These are phyloP conservation scores for Eucalyptus virginea DNA, from an alignment of 345 rosid genomes.

Conservation along the genomic window DNA sequence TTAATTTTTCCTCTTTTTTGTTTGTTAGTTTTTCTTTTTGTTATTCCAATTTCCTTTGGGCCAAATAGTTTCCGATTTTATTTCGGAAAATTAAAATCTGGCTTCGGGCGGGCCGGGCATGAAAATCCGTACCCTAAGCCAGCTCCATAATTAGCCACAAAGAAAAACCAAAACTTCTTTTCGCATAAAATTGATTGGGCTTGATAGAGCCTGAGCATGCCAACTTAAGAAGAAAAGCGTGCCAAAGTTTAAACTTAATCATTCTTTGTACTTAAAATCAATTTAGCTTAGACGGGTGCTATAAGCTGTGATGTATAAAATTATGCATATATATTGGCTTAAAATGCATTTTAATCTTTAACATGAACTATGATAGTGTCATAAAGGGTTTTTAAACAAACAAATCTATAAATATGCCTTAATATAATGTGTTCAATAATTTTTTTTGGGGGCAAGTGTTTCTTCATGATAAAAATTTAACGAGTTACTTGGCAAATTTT, in stretches of 20 bases:
- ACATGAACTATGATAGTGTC: not conserved
- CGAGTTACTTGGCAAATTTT: not conserved
- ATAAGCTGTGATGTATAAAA: not conserved
- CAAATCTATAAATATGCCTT: not conserved
- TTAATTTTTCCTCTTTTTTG: not conserved
- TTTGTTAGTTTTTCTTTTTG: not conserved
- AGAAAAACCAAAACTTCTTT: no score
- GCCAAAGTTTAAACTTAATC: not conserved
- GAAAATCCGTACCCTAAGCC: not conserved
- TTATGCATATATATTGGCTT: not conserved
- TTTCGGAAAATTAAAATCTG: not conserved
- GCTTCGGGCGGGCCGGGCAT: not conserved
- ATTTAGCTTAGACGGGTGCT: accelerated
- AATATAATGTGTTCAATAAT: not conserved
- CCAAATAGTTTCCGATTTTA: not conserved
- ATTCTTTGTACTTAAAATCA: not conserved
- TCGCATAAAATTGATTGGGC: not conserved
- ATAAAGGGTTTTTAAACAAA: accelerated
- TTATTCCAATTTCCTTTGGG: not conserved
- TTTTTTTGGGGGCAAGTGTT: accelerated
- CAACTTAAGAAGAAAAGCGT: not conserved
- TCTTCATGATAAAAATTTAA: not conserved
- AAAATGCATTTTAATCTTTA: not conserved
- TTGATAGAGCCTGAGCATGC: accelerated
- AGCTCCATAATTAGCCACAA: not conserved